Evolutionary conservation across 1,284 basidiomycete species (phyloP).

Genomic region (Singerocomus inundabilis): DNA sequence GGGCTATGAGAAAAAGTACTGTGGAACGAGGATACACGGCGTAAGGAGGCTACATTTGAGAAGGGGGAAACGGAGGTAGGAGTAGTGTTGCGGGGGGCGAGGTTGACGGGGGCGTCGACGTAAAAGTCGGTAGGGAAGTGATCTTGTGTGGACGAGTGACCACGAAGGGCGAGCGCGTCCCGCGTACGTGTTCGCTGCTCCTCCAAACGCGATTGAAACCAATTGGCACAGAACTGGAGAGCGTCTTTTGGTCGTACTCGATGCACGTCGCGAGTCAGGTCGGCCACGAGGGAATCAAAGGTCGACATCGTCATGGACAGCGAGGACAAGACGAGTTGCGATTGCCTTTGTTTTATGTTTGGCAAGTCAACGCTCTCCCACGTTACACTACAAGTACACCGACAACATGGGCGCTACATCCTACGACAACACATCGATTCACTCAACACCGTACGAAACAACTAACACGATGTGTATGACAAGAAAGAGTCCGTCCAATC

Average conservation of each 20-base stretch:
- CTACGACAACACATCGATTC: conserved; percentile 5
- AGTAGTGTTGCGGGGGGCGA: conserved; percentile 28
- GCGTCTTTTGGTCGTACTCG: conserved; percentile 86
- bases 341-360: conserved; percentile 10
- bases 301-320: conserved; percentile 49
- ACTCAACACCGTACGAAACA: conserved; percentile 17
- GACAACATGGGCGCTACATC: conserved; percentile 1
- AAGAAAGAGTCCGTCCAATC: background rate
- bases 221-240: conserved; percentile 93
- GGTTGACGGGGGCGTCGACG: conserved; percentile 50
- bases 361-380: conserved; percentile 19
- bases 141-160: conserved; percentile 46
- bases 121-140: conserved; percentile 59
- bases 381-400: conserved; percentile 18
- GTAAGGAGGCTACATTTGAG: conserved; percentile 41
- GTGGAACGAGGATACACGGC: conserved; percentile 49
- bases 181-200: conserved; percentile 75
- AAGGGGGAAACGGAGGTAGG: conserved; percentile 48
- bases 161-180: conserved; percentile 57
- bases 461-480: conserved; percentile 1
- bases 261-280: conserved; percentile 84
- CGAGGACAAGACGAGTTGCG: background rate
- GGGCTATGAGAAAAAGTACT: conserved; percentile 58
- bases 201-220: conserved; percentile 88
- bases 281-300: conserved; percentile 77